Evolutionary conservation across 2,329 filamentous ascomycete species (phyloP), one percentile per base, ranked within the genome.

Genomic region (Paecilomyces dactylethromorphus): DNA sequence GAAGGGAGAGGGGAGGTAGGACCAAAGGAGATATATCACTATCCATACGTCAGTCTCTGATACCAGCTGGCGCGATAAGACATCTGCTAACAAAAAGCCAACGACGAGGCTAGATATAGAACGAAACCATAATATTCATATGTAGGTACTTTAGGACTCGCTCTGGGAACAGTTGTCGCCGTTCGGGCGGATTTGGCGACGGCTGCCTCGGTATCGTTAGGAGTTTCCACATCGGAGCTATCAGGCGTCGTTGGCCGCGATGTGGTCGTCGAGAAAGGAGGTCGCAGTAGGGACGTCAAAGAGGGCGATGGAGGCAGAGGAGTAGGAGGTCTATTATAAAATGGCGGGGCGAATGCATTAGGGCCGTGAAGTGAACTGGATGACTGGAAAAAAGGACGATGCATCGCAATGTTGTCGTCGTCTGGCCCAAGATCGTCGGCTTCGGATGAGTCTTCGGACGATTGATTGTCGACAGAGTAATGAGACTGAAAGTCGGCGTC

Each of bases 81-180:
- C 21, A 11, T 21, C 53, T 31, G 89, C 69, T 84, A 81, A 71
- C 89, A 79, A 72, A 97, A 97, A 1, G 86, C 86, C 56, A 94
- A 80, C 22, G 88, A 91, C 62, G 89, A 92, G 70, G 93, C 91
- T 45, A 99, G 83, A 78, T 99, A 97, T 55, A 99, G 84, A 57
- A 96, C 93, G 77, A 99, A 99, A 72, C 94, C 94, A 74, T 97
- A 97, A 84, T 97, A 99, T 73, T 99, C 94, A 78, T 99, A 97
- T 0, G 94, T 99, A n/a, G 94, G 94, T 2, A 99, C 92, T 71
- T 94, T 92, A 1, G 94, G 94, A 57, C 88, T 88, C 1, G 92
- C 92, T 58, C 91, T 88, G 5, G 92, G 91, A 18, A 96, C 85
- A 1, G 84, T 87, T 62, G 80, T 83, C 61, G 79, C 83, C 66